Conservation (phyloP, 768 basidiomycete species). For the Phanerochaete sordida region DNA sequence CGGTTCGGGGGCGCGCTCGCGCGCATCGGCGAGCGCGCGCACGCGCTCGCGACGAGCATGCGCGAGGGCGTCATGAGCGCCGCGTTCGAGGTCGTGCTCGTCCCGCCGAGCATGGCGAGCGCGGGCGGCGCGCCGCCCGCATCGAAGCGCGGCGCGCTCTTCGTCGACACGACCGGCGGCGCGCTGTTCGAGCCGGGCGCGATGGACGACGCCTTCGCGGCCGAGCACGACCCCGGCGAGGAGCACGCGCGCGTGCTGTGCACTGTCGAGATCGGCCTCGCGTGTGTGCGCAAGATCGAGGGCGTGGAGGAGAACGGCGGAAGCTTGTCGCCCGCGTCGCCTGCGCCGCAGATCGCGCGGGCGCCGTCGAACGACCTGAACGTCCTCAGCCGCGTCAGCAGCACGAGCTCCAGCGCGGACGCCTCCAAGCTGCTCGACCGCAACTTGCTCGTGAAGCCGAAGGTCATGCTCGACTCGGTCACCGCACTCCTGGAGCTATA, state of each 20-base stretch:
- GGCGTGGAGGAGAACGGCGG: constrained; percentile 8
- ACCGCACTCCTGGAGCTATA: not conserved
- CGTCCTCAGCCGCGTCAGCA: not conserved
- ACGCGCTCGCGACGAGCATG: constrained; percentile 23
- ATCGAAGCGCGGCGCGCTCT: not conserved
- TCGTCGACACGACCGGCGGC: constrained; percentile 5
- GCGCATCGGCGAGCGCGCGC: constrained; percentile 26
- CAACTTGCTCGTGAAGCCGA: constrained; percentile 26
- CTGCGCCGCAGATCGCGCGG: not conserved
- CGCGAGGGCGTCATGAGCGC: constrained; percentile 32
- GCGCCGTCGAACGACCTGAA: not conserved
- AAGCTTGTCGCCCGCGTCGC: not conserved
- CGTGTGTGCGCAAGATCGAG: constrained; percentile 15
- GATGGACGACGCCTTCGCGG: constrained; percentile 26
- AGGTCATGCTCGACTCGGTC: constrained; percentile 26
- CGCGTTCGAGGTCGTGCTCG: constrained; percentile 28
- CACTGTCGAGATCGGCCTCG: constrained; percentile 27
- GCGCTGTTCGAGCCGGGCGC: constrained; percentile 21
- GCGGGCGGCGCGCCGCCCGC: not conserved
- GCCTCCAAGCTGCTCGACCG: constrained; percentile 2
- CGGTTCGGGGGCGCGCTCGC: constrained; percentile 27
- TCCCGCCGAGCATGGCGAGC: constrained; percentile 6
- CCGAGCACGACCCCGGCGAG: constrained; percentile 11
- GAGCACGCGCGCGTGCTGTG: constrained; percentile 24
- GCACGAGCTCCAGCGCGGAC: not conserved